A percentile compares a stretch with the other conserved stretches of the same genome.
These are phyloP conservation scores for Brettanomyces custersianus DNA, from an alignment of 805 yeast genomes.

Conservation along the genomic window DNA sequence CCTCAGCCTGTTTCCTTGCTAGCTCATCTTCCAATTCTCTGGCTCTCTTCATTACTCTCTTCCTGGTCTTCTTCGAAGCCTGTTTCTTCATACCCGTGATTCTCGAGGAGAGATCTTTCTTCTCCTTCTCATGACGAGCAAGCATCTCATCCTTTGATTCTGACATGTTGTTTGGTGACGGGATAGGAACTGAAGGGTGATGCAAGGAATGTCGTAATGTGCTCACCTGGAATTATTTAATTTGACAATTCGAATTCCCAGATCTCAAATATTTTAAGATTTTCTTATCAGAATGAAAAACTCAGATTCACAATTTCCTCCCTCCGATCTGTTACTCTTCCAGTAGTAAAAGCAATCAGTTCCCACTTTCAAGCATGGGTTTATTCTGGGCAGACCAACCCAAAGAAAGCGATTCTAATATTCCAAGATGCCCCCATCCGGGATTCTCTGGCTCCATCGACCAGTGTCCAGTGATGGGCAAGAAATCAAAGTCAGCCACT, in stretches of 20 bases:
- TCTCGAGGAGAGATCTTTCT: slow-evolving; percentile 53
- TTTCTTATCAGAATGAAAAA: no score
- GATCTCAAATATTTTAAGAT: no score
- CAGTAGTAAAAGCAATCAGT: no score
- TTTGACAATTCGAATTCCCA: no score
- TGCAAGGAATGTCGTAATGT: no score
- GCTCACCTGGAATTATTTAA: no score
- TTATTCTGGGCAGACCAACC: slow-evolving; percentile 69
- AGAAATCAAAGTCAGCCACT: background rate
- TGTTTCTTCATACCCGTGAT: slow-evolving; percentile 74
- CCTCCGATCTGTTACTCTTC: no score
- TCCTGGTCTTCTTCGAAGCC: slow-evolving; percentile 71
- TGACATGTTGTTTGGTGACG: background rate
- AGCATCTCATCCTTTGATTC: slow-evolving; percentile 41
- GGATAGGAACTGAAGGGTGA: background rate
- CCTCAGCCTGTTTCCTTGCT: slow-evolving; percentile 39
- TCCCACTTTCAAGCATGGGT: no score
- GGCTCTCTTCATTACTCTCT: slow-evolving; percentile 54
- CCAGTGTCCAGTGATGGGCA: no score
- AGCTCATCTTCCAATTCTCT: slow-evolving; percentile 49
- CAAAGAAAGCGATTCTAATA: background rate
- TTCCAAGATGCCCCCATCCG: background rate
- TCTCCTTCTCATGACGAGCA: slow-evolving; percentile 61
- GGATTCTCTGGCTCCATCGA: no score
- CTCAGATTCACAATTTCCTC: no score